Conservation (phyloP, 139 green algal genomes). For the Coelastrella sp. region DNA sequence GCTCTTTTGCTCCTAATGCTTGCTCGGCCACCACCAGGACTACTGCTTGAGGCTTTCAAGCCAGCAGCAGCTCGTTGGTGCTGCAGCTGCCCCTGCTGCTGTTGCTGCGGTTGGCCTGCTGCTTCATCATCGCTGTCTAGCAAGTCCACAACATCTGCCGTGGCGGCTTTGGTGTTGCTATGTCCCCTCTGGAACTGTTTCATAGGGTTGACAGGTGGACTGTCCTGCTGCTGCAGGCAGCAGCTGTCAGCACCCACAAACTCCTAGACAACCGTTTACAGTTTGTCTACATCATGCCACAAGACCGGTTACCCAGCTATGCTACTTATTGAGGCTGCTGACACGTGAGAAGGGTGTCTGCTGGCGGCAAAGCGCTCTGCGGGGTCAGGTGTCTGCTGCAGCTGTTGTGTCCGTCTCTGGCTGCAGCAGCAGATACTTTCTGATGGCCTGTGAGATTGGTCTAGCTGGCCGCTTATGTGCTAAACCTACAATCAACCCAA, state of each 20-base stretch:
- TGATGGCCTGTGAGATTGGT: conserved; percentile 24
- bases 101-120: neutral
- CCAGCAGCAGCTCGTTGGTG: neutral
- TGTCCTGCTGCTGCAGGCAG: too few relatives aligned
- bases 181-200: neutral
- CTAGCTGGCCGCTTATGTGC: conserved; percentile 28
- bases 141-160: conserved; percentile 8
- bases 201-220: neutral
- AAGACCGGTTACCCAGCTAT: too few relatives aligned
- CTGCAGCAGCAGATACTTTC: conserved; percentile 18
- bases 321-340: neutral
- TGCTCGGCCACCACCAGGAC: neutral
- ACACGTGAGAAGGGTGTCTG: too few relatives aligned
- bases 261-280: too few relatives aligned
- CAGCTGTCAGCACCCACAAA: too few relatives aligned
- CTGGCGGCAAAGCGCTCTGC: too few relatives aligned
- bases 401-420: neutral
- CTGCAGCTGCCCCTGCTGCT: conserved; percentile 13
- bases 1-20: neutral
- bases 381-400: neutral
- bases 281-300: too few relatives aligned
- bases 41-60: neutral
- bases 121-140: conserved; percentile 19
- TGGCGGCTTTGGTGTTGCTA: neutral
- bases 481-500: neutral